Base-by-base conservation (phyloP, 192 early-diverging fungal species). In the Funneliformis geosporum region DNA sequence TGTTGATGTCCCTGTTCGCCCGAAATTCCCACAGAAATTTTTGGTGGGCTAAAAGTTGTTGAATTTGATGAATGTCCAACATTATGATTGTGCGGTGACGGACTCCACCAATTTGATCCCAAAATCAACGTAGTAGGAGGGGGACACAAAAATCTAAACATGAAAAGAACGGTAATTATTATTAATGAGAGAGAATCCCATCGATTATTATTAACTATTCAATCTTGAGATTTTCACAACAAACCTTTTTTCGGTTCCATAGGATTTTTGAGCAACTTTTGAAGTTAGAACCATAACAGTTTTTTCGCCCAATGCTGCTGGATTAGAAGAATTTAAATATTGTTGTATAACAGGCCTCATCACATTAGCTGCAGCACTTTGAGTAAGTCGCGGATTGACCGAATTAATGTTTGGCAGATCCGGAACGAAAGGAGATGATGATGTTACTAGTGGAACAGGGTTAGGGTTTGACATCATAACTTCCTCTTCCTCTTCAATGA, bases 191-290 rank as follows among this genome's bases (percentile, higher is more conserved):
- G 25, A 62, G 33, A 33, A 33, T 33, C 33, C 33, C 33, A 23
- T 27, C 27, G 8, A 62, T 18, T 23, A 61, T 18, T 18, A 18
- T n/a, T n/a, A 61, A 23, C 7, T 61, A n/a, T n/a, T n/a, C n/a
- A n/a, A n/a, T n/a, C n/a, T n/a, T n/a, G 25, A 21, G 18, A 50
- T 6, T 27, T 27, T 27, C 14, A 27, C 9, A 23, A 78, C 46
- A 67, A 80, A 91, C 86, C 96, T 88, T 84, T 96, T 97, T 81
- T 98, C 96, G 44, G 91, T 93, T 38, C 95, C 96, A 79, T 98
- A 98, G 4, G 92, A 93, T 76, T 98, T 98, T 87, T 98, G 96
- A 7, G 92, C 96, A 5, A 96, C 96, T 70, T 94, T 95, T 25
- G 93, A 91, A 42, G 94, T 94, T 66, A 95, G 83, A 23, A 97